Evolutionary conservation across 2,329 filamentous ascomycete species (phyloP).

Genomic region (Arthrobotrys sphaeroides): DNA sequence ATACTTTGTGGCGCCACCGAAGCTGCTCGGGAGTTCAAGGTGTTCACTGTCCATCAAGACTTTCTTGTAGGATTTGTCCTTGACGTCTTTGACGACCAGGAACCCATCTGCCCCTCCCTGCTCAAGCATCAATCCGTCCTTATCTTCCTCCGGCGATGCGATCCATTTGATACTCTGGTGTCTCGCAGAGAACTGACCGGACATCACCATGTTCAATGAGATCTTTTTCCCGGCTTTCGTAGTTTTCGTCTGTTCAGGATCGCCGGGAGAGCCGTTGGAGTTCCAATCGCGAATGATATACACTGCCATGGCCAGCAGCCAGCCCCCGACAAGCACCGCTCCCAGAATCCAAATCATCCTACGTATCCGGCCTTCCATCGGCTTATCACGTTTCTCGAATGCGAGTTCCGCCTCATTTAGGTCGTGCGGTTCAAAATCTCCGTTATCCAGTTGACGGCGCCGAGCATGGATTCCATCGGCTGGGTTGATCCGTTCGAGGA

Average conservation of each 20-base stretch:
- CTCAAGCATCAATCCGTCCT: slow-evolving; percentile 87
- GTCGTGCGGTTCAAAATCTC: slow-evolving; percentile 65
- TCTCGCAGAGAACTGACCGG: slow-evolving; percentile 72
- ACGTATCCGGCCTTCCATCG: slow-evolving; percentile 73
- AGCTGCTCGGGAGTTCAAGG: slow-evolving; percentile 67
- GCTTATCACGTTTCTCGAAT: slow-evolving; percentile 63
- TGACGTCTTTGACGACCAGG: slow-evolving; percentile 86
- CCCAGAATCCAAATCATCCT: slow-evolving; percentile 71
- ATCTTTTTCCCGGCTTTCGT: slow-evolving; percentile 71
- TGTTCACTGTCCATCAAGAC: slow-evolving; percentile 74
- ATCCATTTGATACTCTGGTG: slow-evolving; percentile 80
- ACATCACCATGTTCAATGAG: slow-evolving; percentile 75
- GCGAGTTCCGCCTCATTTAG: slow-evolving; percentile 64
- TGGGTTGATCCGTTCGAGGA: slow-evolving; percentile 79
- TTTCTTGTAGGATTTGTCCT: slow-evolving; percentile 69
- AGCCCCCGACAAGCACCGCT: slow-evolving; percentile 71
- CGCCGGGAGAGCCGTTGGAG: slow-evolving; percentile 71
- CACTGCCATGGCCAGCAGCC: slow-evolving; percentile 73
- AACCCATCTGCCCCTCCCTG: slow-evolving; percentile 70
- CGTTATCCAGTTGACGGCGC: slow-evolving; percentile 63
- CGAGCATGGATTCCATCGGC: slow-evolving; percentile 56
- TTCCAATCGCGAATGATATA: slow-evolving; percentile 75
- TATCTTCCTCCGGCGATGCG: slow-evolving; percentile 72
- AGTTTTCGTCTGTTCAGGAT: slow-evolving; percentile 70
- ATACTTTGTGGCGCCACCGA: slow-evolving; percentile 65